Base-by-base conservation (phyloP, 768 basidiomycete genomes). In the Naematelia encephala region DNA sequence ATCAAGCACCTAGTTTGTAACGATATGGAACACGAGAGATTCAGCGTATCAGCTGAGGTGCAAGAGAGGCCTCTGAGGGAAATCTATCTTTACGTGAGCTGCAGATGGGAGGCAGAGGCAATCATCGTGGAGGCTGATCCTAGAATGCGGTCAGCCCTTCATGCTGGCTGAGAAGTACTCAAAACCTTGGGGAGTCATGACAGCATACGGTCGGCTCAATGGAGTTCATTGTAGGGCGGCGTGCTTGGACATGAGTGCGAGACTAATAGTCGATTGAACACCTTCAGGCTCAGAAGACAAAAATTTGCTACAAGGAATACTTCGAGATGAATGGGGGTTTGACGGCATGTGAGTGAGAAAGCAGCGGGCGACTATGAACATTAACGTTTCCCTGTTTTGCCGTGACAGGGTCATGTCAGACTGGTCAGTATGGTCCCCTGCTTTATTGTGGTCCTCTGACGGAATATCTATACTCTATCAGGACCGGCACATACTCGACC, bases 1-100 rank as follows among this genome's bases (percentile, higher is more conserved):
- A 86, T 87, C 71, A 88, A 88, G 69, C 87, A 88, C 68, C 86
- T 86, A 57, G 77, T 72, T 42, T 84, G 78, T 4, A 87, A 88
- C 75, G 87, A 88, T 66, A 85, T 86, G 74, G 87, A 88, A 70
- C 83, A 85, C 62, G 85, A 87, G 69, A 80, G 86, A n/a, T 58
- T 59, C 45, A 53, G 50, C 34, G 61, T 56, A n/a, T 54, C 60
- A 30, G 50, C 49, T n/a, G 25, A 66, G 21, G 61, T 63, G 85
- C 84, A 12, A 44, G 82, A 83, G 34, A 79, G 86, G 26, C 85
- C 87, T n/a, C 76, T 89, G 50, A 80, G 87, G 49, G 87, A 89
- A 70, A 80, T 89, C 51, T 88, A 89, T 74, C 79, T 88, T 4
- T 85, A n/a, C n/a, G n/a, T n/a, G n/a, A n/a, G n/a, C n/a, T n/a